These are phyloP conservation scores for Solanum ahanhuiri DNA, from an alignment of 257 asterid genomes.

Conservation along the genomic window DNA sequence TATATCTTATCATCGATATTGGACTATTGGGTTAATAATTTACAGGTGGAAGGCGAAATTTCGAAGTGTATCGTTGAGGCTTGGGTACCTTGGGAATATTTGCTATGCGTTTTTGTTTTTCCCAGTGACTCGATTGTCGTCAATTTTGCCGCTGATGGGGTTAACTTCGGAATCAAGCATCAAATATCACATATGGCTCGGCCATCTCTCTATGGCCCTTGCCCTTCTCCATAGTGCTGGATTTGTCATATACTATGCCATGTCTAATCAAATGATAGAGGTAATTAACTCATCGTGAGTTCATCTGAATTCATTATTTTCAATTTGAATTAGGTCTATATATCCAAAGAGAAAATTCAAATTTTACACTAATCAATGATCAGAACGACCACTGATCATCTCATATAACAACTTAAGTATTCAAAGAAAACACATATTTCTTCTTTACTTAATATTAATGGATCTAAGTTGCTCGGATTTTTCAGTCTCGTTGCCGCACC, in stretches of 20 bases:
- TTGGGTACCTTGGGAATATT: slow-evolving; percentile 45
- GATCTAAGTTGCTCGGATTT: too few species aligned
- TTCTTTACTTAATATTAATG: too few species aligned
- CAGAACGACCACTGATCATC: too few species aligned
- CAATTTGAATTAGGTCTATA: accelerated
- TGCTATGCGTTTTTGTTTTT: slow-evolving; percentile 55
- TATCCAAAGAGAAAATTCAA: not conserved
- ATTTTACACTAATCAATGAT: not conserved
- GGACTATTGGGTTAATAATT: not conserved
- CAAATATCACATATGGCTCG: slow-evolving; percentile 74
- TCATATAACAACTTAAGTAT: too few species aligned
- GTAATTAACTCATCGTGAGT: slow-evolving; percentile 2
- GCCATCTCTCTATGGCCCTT: slow-evolving; percentile 36
- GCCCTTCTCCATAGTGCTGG: slow-evolving; percentile 45
- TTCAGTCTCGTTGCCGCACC: too few species aligned
- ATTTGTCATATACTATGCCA: slow-evolving; percentile 39
- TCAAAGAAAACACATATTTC: too few species aligned
- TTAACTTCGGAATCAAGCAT: slow-evolving; percentile 62
- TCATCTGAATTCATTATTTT: not conserved
- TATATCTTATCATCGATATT: too few species aligned
- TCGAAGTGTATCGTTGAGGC: slow-evolving; percentile 34
- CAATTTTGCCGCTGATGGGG: slow-evolving; percentile 51
- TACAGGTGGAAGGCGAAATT: slow-evolving; percentile 44
- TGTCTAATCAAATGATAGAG: slow-evolving; percentile 35
- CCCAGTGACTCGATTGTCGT: slow-evolving; percentile 55